Conservation (phyloP, 2,329 filamentous ascomycete species). For the Claviceps quebecensis region DNA sequence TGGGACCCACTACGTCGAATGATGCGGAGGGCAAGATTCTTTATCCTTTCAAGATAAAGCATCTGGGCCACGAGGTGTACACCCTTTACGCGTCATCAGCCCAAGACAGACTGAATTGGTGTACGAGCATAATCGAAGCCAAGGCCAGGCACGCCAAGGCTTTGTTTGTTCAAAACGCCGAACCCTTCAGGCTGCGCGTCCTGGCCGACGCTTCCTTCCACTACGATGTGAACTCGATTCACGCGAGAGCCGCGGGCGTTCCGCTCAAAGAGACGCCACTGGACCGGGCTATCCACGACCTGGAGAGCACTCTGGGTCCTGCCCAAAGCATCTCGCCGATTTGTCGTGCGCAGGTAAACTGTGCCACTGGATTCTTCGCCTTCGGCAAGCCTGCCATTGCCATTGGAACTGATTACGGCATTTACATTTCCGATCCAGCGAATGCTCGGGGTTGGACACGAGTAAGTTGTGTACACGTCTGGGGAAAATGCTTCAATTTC, state of each 20-base stretch:
- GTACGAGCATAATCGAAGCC: slow-evolving; percentile 81
- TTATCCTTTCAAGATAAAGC: slow-evolving; percentile 91
- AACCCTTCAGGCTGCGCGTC: slow-evolving; percentile 84
- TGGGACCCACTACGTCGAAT: slow-evolving; percentile 33
- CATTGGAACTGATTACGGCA: slow-evolving; percentile 87
- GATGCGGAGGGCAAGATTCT: slow-evolving; percentile 72
- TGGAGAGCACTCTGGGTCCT: slow-evolving; percentile 64
- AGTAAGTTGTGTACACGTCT: slow-evolving; percentile 35
- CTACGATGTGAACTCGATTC: slow-evolving; percentile 50
- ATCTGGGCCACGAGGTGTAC: slow-evolving; percentile 86
- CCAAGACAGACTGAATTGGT: slow-evolving; percentile 74
- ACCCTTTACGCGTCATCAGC: slow-evolving; percentile 73
- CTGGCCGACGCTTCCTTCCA: slow-evolving; percentile 87
- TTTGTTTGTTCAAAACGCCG: slow-evolving; percentile 80
- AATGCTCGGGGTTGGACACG: slow-evolving; percentile 85
- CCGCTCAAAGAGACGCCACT: slow-evolving; percentile 82
- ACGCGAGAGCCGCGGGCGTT: slow-evolving; percentile 50
- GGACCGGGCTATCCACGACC: slow-evolving; percentile 77
- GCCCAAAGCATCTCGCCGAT: slow-evolving; percentile 60
- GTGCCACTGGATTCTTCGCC: slow-evolving; percentile 76
- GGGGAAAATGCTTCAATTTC: not conserved
- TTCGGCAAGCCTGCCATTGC: slow-evolving; percentile 79
- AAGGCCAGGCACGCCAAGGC: slow-evolving; percentile 89
- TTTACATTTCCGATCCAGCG: slow-evolving; percentile 76
- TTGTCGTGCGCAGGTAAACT: slow-evolving; percentile 79